Evolutionary conservation across 2,329 filamentous ascomycete genomes (phyloP).

Genomic region (Phyllosticta citribraziliensis): DNA sequence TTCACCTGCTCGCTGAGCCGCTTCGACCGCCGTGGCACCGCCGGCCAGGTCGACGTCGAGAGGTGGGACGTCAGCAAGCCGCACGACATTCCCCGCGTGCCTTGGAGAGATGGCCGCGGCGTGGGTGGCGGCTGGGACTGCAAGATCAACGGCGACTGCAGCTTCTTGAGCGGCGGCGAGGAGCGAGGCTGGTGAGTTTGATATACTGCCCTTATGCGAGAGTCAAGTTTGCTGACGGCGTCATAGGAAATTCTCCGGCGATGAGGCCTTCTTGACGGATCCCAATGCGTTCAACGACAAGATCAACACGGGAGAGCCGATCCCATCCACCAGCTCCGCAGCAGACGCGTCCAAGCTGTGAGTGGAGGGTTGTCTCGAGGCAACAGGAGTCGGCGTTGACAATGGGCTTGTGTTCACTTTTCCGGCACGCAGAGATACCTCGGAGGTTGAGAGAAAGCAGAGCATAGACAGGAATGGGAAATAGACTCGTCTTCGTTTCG

Average conservation of each 20-base stretch:
- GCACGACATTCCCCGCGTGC: constrained; percentile 31
- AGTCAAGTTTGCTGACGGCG: background rate
- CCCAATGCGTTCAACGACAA: constrained; percentile 29
- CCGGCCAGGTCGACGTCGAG: constrained; percentile 11
- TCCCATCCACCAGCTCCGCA: constrained; percentile 3
- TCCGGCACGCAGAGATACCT: background rate
- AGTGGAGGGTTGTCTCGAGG: background rate
- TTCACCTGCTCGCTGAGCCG: constrained; percentile 74
- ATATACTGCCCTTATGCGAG: background rate
- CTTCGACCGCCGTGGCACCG: constrained; percentile 44
- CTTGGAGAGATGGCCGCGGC: constrained; percentile 51
- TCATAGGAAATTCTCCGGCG: constrained; percentile 44
- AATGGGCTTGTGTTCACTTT: background rate
- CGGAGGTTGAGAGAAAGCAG: background rate
- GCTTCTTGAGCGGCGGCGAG: constrained; percentile 66
- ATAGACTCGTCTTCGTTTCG: background rate
- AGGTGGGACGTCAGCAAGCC: constrained; percentile 21
- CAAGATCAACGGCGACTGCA: constrained; percentile 72
- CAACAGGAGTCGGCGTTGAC: background rate
- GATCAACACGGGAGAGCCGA: constrained; percentile 10
- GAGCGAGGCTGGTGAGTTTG: constrained; percentile 72
- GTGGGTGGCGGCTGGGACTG: constrained; percentile 74
- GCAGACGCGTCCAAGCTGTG: constrained; percentile 6
- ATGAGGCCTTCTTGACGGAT: constrained; percentile 44
- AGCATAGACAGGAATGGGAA: background rate